phyloP scores from a whole-genome alignment of 148 eudicot genomes.

The Fagopyrum homotropicum region DNA sequence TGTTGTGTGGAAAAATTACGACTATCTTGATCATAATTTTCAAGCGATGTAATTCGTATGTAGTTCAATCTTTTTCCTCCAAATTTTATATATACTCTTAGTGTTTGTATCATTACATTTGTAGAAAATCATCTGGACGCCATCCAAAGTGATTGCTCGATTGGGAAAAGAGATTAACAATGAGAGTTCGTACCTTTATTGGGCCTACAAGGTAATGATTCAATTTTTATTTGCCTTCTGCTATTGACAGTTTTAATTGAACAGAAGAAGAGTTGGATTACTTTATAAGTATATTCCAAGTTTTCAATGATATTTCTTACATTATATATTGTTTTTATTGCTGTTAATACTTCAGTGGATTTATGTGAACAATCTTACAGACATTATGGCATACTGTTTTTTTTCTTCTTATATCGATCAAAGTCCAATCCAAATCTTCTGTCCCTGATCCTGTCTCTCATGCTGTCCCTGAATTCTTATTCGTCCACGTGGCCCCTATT shows the following conservation, averaged over 20 bases:
- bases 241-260: background rate
- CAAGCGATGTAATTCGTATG: background rate
- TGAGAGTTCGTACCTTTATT: slow-evolving; percentile 82
- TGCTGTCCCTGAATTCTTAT: no score
- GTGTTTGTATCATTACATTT: background rate
- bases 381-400: background rate
- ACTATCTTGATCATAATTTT: background rate
- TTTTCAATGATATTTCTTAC: background rate
- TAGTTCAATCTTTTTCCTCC: background rate
- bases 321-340: background rate
- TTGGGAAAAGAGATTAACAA: slow-evolving; percentile 90
- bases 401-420: background rate
- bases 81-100: background rate
- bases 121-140: slow-evolving; percentile 81
- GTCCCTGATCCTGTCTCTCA: no score
- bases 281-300: background rate
- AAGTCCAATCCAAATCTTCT: no score
- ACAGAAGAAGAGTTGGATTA: background rate
- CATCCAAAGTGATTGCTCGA: slow-evolving; percentile 86
- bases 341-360: background rate
- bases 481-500: no score
- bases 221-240: background rate
- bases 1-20: background rate
- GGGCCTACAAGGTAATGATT: slow-evolving; percentile 77
- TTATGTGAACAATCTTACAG: background rate